Percentiles rank a stretch among this genome's conserved stretches.
Evolutionary conservation across 1,139 yeast species (phyloP).

Genomic region (Pichia sp.): DNA sequence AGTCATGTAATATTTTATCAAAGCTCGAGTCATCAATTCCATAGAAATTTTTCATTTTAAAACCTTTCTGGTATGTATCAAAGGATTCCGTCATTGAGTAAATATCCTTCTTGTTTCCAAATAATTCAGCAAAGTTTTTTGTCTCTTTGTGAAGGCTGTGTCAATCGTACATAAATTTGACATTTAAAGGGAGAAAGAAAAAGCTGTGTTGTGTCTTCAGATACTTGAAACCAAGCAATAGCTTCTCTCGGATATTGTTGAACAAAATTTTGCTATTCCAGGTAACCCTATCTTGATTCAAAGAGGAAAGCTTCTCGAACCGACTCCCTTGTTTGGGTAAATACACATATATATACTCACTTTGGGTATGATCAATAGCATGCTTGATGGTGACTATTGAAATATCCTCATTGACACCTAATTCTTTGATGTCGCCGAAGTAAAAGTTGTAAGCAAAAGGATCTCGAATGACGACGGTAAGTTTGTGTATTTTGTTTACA

Average conservation of each 20-base stretch:
- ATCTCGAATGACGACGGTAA: background rate
- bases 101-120: slow-evolving; percentile 18
- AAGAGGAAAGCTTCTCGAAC: slow-evolving; percentile 1
- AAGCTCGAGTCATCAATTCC: slow-evolving; percentile 10
- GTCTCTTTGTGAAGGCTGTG: slow-evolving; percentile 24
- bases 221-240: slow-evolving; percentile 4
- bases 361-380: slow-evolving; percentile 15
- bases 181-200: slow-evolving; percentile 13
- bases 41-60: slow-evolving; percentile 18
- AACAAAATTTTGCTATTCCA: slow-evolving; percentile 5
- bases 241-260: background rate
- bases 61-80: slow-evolving; percentile 17
- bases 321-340: background rate
- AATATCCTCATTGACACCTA: background rate
- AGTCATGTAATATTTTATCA: slow-evolving; percentile 7
- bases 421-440: slow-evolving; percentile 1
- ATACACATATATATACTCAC: slow-evolving; percentile 12
- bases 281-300: background rate
- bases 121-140: slow-evolving; percentile 15
- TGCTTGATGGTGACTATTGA: slow-evolving; percentile 10
- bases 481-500: slow-evolving; percentile 8
- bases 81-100: slow-evolving; percentile 21
- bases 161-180: slow-evolving; percentile 19
- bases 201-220: background rate
- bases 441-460: slow-evolving; percentile 1